A percentile compares a stretch with the other conserved stretches of the same genome.
phyloP scores from a whole-genome alignment of 345 rosid genomes.

The Eucalyptus lansdowneana region DNA sequence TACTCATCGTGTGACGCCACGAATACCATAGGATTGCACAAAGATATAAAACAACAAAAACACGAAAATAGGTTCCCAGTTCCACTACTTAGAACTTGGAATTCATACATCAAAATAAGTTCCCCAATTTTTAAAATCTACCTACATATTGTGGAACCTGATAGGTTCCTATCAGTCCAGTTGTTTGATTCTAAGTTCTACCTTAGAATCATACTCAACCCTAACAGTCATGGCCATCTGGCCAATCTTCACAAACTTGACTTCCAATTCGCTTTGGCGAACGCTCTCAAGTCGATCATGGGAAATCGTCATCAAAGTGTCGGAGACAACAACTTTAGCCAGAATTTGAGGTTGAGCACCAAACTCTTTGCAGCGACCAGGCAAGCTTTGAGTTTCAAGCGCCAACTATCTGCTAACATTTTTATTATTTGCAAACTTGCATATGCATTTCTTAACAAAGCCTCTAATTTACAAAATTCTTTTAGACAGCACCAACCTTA shows the following conservation, averaged over 20 bases:
- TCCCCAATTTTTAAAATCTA: accelerated
- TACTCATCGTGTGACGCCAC: accelerated
- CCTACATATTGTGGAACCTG: accelerated
- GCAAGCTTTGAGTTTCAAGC: background rate
- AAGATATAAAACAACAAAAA: too few relatives aligned
- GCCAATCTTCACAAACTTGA: constrained; percentile 33
- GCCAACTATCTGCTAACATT: background rate
- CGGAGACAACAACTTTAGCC: background rate
- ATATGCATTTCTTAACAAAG: background rate
- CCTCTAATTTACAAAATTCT: background rate
- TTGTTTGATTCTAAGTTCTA: accelerated
- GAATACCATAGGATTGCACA: accelerated
- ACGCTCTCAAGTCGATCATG: constrained; percentile 7
- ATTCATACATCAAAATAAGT: accelerated
- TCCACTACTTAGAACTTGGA: accelerated
- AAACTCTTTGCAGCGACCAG: background rate
- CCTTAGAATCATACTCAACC: accelerated
- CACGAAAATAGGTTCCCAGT: accelerated
- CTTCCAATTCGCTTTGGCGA: constrained; percentile 20
- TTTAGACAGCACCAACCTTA: background rate
- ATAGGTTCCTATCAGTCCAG: accelerated
- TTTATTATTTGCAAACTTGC: background rate
- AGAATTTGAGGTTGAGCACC: constrained; percentile 5
- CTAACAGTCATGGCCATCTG: background rate
- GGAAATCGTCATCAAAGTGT: background rate